phyloP scores from a whole-genome alignment of 208 protist genomes.

The Acanthamoeba lenticulata region DNA sequence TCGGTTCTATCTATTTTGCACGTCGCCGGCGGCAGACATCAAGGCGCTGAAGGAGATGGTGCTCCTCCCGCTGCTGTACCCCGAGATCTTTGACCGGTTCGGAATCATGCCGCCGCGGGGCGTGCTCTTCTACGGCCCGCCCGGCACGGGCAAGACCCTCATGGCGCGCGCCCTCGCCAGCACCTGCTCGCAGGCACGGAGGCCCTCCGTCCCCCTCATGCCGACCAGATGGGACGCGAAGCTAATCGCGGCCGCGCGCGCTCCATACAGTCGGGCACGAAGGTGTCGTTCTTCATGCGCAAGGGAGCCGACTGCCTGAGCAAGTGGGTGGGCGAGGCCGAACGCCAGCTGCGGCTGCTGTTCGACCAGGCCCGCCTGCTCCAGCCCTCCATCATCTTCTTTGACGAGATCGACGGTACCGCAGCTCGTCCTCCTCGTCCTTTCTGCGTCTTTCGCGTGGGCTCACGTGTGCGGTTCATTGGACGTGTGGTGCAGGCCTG shows the following conservation, averaged over 20 bases:
- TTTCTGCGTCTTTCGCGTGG: background rate
- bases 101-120: constrained; percentile 80
- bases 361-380: constrained; percentile 87
- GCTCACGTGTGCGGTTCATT: too few species aligned
- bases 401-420: constrained; percentile 91
- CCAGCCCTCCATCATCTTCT: constrained; percentile 93
- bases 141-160: constrained; percentile 88
- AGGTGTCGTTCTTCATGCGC: constrained; percentile 93
- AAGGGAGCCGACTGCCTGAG: constrained; percentile 90
- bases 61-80: constrained; percentile 86
- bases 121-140: constrained; percentile 85
- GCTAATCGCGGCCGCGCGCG: constrained; percentile 26
- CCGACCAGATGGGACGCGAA: background rate
- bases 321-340: constrained; percentile 92
- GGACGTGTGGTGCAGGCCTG: constrained; percentile 77
- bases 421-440: background rate
- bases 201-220: background rate
- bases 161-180: constrained; percentile 85
- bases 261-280: constrained; percentile 55
- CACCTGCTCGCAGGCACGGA: constrained; percentile 65
- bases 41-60: constrained; percentile 88
- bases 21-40: constrained; percentile 69
- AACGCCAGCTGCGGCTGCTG: constrained; percentile 87
- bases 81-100: constrained; percentile 85
- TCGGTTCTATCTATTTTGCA: background rate